Evolutionary conservation across 2,329 filamentous ascomycete species (phyloP).

Genomic region (Xylaria sp.): DNA sequence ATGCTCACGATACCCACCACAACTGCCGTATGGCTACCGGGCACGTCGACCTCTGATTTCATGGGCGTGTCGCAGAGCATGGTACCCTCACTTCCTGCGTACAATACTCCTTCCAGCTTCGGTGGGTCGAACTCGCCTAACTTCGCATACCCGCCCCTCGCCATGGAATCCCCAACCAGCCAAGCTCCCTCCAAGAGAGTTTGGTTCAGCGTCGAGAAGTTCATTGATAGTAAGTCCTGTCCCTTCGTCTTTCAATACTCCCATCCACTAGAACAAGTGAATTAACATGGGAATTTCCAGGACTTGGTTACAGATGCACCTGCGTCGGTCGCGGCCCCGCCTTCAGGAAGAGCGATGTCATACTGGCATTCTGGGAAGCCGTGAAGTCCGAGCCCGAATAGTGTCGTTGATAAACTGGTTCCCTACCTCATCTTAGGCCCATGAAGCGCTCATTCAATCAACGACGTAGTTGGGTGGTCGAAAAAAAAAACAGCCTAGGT

Average conservation of each 20-base stretch:
- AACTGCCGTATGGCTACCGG: slow-evolving; percentile 7
- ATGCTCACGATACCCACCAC: slow-evolving; percentile 11
- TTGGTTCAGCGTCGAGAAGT: slow-evolving; percentile 17
- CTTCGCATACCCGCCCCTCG: slow-evolving; percentile 6
- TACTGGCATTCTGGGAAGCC: slow-evolving; percentile 30
- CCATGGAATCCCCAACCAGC: slow-evolving; percentile 1
- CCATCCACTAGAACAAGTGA: not conserved
- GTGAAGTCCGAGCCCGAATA: slow-evolving; percentile 17
- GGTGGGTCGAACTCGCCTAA: slow-evolving; percentile 6
- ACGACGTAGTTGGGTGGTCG: no score
- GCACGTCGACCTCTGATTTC: slow-evolving; percentile 3
- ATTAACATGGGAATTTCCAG: slow-evolving; percentile 10
- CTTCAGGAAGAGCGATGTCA: slow-evolving; percentile 29
- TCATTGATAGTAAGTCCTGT: slow-evolving; percentile 17
- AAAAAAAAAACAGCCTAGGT: no score
- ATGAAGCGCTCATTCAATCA: no score
- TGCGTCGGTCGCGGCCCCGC: slow-evolving; percentile 30
- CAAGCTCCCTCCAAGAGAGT: slow-evolving; percentile 14
- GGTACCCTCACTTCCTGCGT: slow-evolving; percentile 10
- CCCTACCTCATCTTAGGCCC: no score
- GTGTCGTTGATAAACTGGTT: not conserved
- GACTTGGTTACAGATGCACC: slow-evolving; percentile 22
- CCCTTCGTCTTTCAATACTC: not conserved
- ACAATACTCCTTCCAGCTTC: not conserved
- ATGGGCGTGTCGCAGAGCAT: slow-evolving; percentile 6